Evolutionary conservation across 2,329 filamentous ascomycete genomes (phyloP).

Genomic region (Hymenoscyphus occultus): DNA sequence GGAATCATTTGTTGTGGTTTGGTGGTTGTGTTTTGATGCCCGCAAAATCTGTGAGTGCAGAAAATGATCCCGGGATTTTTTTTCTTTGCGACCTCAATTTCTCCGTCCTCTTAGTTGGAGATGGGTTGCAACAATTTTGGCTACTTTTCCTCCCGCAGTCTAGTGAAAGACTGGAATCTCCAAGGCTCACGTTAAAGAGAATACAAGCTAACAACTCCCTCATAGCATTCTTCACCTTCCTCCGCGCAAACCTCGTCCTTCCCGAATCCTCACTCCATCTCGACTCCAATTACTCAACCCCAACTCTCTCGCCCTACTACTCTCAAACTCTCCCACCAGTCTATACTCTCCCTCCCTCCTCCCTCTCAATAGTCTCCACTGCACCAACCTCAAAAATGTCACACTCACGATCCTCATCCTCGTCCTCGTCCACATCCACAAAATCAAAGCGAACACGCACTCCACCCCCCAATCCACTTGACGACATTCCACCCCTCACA

Average conservation of each 20-base stretch:
- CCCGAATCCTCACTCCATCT: slow-evolving; percentile 41
- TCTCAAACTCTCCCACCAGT: slow-evolving; percentile 40
- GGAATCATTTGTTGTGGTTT: slow-evolving; percentile 14
- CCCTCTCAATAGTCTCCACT: slow-evolving; percentile 39
- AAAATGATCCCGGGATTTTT: not conserved
- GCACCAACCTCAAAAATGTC: slow-evolving; percentile 19
- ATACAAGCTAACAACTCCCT: not conserved
- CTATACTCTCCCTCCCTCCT: slow-evolving; percentile 31
- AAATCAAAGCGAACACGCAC: slow-evolving; percentile 15
- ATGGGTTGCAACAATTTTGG: not conserved
- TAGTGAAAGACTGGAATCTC: not conserved
- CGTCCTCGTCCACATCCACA: slow-evolving; percentile 26
- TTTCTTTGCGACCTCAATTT: not conserved
- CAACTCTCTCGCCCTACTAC: slow-evolving; percentile 55
- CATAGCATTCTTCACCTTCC: slow-evolving; percentile 76
- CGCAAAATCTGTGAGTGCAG: slow-evolving; percentile 1
- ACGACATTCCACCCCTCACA: slow-evolving; percentile 60
- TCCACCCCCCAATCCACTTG: slow-evolving; percentile 38
- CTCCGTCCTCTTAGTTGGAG: not conserved
- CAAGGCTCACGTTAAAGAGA: not conserved
- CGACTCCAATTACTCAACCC: slow-evolving; percentile 61
- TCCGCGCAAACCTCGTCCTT: slow-evolving; percentile 76
- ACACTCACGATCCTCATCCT: not conserved
- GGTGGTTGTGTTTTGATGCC: not conserved
- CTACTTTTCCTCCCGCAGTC: not conserved